Conservation (phyloP, 2,329 filamentous ascomycete genomes). For the Sphaerulina vaccinii region DNA sequence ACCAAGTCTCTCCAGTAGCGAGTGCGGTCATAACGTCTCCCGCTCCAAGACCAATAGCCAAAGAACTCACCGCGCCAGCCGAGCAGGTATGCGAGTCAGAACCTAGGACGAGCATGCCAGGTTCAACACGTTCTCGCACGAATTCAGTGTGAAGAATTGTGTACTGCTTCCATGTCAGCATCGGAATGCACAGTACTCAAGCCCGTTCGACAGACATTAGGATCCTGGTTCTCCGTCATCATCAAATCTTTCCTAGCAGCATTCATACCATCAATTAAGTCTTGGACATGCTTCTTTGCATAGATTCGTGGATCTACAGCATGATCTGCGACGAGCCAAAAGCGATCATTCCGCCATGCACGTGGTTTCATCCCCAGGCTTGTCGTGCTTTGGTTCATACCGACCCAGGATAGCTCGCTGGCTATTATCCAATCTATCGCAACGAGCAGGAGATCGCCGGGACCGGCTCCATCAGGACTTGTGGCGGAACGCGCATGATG, state of each 20-base stretch:
- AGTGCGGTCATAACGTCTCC: constrained; percentile 19
- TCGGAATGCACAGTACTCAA: neutral
- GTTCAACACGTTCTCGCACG: constrained; percentile 11
- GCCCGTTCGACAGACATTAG: neutral
- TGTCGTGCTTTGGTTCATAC: constrained; percentile 3
- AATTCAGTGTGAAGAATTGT: constrained; percentile 20
- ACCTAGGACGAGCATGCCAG: constrained; percentile 14
- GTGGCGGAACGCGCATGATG: constrained; percentile 5
- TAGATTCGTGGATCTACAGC: constrained; percentile 9
- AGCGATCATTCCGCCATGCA: constrained; percentile 15
- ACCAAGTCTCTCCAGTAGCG: constrained; percentile 16
- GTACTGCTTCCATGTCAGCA: constrained; percentile 10
- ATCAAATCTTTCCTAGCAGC: neutral
- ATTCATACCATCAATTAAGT: neutral
- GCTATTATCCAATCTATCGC: constrained; percentile 17
- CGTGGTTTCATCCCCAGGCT: neutral
- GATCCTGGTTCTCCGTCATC: neutral
- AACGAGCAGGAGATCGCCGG: constrained; percentile 8
- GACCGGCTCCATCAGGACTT: neutral
- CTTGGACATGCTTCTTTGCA: neutral
- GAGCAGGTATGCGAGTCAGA: constrained; percentile 15
- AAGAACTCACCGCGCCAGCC: constrained; percentile 11
- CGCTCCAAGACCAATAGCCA: constrained; percentile 19
- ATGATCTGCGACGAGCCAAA: constrained; percentile 17
- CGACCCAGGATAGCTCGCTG: constrained; percentile 13